A percentile compares a stretch with the other conserved stretches of the same genome.
phyloP scores from a whole-genome alignment of 225 moss, liverwort and hornwort species.

The Asterella californica region DNA sequence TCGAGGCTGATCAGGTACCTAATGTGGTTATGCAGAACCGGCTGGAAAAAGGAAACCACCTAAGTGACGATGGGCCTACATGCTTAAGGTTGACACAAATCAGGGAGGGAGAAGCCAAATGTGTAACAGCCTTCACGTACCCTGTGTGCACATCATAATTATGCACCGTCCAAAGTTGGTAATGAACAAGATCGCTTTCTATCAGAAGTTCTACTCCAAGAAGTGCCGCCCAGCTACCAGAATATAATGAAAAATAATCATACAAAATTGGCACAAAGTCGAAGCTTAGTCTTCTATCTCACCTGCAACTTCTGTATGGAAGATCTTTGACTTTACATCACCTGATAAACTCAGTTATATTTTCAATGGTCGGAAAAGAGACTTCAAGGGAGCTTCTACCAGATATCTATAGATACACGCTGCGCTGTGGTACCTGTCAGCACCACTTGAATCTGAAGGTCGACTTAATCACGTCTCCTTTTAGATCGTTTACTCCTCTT shows the following conservation, averaged over 20 bases:
- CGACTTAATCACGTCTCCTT: conserved; percentile 56
- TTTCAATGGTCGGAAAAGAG: not conserved
- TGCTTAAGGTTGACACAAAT: not conserved
- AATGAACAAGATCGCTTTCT: conserved; percentile 1
- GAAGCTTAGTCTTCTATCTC: conserved; percentile 15
- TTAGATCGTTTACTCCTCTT: conserved; percentile 83
- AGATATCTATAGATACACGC: conserved; percentile 16
- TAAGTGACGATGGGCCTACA: not conserved
- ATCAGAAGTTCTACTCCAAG: conserved; percentile 11
- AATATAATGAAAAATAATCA: conserved; percentile 11
- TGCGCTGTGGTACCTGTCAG: conserved; percentile 5
- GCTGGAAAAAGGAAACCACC: no score
- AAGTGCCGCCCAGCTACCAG: conserved; percentile 5
- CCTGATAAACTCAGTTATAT: not conserved
- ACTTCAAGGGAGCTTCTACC: conserved; percentile 10
- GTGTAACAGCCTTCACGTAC: not conserved
- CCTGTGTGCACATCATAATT: not conserved
- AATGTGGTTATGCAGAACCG: no score
- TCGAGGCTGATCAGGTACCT: no score
- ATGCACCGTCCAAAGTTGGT: not conserved
- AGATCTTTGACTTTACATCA: conserved; percentile 11
- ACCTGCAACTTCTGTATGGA: conserved; percentile 11
- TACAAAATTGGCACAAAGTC: conserved; percentile 16
- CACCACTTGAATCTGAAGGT: not conserved
- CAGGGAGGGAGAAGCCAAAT: not conserved